phyloP scores from a whole-genome alignment of 768 basidiomycete genomes.

The Strobilomyces echinocephalus region DNA sequence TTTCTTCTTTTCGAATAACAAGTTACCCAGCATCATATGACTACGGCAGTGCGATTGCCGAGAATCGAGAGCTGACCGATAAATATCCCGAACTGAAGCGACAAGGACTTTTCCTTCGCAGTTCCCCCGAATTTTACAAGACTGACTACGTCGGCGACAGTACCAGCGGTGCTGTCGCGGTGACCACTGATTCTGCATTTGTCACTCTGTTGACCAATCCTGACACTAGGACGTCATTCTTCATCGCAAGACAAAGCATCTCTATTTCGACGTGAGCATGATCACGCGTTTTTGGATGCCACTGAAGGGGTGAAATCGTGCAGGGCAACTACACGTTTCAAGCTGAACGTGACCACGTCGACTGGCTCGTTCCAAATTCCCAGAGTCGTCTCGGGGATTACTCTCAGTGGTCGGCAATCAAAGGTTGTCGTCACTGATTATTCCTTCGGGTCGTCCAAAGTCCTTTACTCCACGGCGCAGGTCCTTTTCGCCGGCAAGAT shows the following conservation, averaged over 20 bases:
- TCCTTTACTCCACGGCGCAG: slow-evolving; percentile 69
- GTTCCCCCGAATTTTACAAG: slow-evolving; percentile 74
- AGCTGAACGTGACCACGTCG: slow-evolving; percentile 53
- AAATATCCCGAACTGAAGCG: slow-evolving; percentile 79
- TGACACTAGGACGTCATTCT: slow-evolving; percentile 62
- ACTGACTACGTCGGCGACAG: slow-evolving; percentile 70
- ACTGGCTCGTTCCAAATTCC: slow-evolving; percentile 54
- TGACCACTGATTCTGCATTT: slow-evolving; percentile 47
- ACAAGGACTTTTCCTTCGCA: slow-evolving; percentile 73
- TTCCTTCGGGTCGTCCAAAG: slow-evolving; percentile 57
- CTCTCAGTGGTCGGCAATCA: slow-evolving; percentile 65
- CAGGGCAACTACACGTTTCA: slow-evolving; percentile 44
- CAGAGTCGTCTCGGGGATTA: slow-evolving; percentile 45
- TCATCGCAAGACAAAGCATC: slow-evolving; percentile 61
- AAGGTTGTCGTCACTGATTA: slow-evolving; percentile 73
- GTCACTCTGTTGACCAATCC: slow-evolving; percentile 65
- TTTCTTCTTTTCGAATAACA: neutral
- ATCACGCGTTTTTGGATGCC: neutral
- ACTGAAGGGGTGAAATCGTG: neutral
- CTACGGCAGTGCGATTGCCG: slow-evolving; percentile 69
- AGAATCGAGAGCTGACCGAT: slow-evolving; percentile 57
- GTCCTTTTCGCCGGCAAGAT: slow-evolving; percentile 64
- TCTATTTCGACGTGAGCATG: slow-evolving; percentile 60
- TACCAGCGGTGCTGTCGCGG: slow-evolving; percentile 41
- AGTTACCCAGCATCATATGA: slow-evolving; percentile 57